Evolutionary conservation across 1,139 yeast species (phyloP).

Genomic region (Scheffersomyces segobiensis): DNA sequence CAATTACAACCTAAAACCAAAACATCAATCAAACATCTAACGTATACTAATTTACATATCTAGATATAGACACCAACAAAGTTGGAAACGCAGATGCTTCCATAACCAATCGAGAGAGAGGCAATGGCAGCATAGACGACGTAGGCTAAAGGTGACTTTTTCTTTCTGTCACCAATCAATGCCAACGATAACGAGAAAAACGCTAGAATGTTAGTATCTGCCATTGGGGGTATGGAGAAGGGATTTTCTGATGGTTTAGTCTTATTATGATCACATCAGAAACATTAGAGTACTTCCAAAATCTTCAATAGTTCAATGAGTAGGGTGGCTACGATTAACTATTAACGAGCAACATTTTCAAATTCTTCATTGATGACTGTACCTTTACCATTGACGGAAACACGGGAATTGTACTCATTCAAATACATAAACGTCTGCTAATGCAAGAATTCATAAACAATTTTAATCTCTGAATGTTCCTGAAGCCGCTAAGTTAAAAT

Average conservation of each 20-base stretch:
- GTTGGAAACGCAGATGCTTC: constrained; percentile 40
- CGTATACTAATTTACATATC: neutral
- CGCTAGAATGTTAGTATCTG: constrained; percentile 27
- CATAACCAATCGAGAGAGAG: constrained; percentile 40
- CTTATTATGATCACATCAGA: neutral
- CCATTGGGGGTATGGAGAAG: constrained; percentile 13
- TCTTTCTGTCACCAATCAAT: constrained; percentile 37
- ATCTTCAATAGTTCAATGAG: neutral
- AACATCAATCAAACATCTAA: neutral
- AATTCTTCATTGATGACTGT: neutral
- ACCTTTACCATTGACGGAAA: too few species aligned
- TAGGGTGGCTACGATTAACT: neutral
- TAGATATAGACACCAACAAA: constrained; percentile 47
- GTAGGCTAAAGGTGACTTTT: constrained; percentile 28
- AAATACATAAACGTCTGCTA: too few species aligned
- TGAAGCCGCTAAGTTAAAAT: neutral
- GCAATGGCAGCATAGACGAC: constrained; percentile 36
- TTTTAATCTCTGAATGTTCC: neutral
- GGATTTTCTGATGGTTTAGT: constrained; percentile 7
- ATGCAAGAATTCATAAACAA: too few species aligned
- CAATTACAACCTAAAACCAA: neutral
- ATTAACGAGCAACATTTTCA: neutral
- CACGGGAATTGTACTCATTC: too few species aligned
- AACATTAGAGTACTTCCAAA: neutral
- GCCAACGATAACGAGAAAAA: constrained; percentile 39